Percentiles rank a stretch among this genome's conserved stretches.
These are phyloP conservation scores for Capsicum chinense DNA, from an alignment of 257 asterid species.

Conservation along the genomic window DNA sequence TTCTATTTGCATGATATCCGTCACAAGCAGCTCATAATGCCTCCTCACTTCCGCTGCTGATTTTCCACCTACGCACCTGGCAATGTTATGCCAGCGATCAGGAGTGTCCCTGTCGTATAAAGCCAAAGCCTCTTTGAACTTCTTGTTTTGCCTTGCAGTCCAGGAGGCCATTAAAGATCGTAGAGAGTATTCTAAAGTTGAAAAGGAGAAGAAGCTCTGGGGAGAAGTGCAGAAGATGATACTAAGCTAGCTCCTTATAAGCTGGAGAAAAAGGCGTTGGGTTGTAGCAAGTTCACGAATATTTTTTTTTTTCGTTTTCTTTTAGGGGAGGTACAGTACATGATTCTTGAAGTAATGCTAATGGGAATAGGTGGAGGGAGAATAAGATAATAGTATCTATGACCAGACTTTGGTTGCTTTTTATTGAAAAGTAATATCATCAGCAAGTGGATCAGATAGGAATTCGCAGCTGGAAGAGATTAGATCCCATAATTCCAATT, in stretches of 20 bases:
- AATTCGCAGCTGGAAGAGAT: constrained; percentile 61
- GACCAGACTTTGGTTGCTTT: constrained; percentile 37
- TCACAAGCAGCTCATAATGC: constrained; percentile 49
- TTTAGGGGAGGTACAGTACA: constrained; percentile 24
- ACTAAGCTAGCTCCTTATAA: constrained; percentile 24
- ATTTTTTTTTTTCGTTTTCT: constrained; percentile 27
- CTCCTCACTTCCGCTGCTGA: constrained; percentile 49
- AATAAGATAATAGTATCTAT: constrained; percentile 33
- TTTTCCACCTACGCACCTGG: constrained; percentile 52
- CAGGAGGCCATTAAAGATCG: constrained; percentile 55
- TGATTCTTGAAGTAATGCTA: constrained; percentile 40
- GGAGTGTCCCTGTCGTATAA: constrained; percentile 52
- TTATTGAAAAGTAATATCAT: constrained; percentile 44
- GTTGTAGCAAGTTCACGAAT: constrained; percentile 55
- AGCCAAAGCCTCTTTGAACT: constrained; percentile 55
- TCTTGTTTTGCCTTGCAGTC: constrained; percentile 58
- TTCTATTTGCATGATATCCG: constrained; percentile 50
- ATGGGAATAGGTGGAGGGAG: constrained; percentile 30
- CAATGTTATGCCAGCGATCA: constrained; percentile 54
- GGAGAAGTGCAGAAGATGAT: constrained; percentile 28
- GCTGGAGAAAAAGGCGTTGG: constrained; percentile 36
- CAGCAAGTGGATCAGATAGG: constrained; percentile 54
- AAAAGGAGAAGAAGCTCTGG: constrained; percentile 18
- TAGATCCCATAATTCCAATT: constrained; percentile 60
- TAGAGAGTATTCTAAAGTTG: background rate